Conservation (phyloP, 2,329 filamentous ascomycete species). For the Penicillium sp. region DNA sequence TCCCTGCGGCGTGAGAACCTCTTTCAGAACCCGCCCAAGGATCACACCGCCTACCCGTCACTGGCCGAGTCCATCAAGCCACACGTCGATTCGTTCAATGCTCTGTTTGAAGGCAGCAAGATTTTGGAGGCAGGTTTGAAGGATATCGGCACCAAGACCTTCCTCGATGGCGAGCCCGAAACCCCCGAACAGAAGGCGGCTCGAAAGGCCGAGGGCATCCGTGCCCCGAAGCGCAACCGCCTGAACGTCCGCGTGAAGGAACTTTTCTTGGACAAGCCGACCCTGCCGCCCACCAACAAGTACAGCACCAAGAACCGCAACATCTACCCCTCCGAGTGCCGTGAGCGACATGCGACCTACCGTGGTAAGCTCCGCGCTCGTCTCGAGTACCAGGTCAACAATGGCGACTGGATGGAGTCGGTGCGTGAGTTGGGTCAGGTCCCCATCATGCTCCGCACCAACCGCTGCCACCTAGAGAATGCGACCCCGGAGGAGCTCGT, state of each 20-base stretch:
- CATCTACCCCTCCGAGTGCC: constrained; percentile 85
- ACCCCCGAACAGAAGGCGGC: constrained; percentile 36
- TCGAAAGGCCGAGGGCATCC: constrained; percentile 51
- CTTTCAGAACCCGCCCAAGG: constrained; percentile 81
- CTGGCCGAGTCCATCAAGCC: constrained; percentile 82
- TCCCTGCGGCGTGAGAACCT: constrained; percentile 81
- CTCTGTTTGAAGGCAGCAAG: constrained; percentile 70
- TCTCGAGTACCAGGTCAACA: constrained; percentile 81
- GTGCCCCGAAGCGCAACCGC: constrained; percentile 61
- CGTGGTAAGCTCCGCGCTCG: constrained; percentile 77
- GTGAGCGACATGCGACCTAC: constrained; percentile 90
- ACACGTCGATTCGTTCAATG: constrained; percentile 94
- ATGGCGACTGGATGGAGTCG: constrained; percentile 76
- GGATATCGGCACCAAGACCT: constrained; percentile 87
- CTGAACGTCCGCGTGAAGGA: constrained; percentile 75
- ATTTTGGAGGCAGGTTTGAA: constrained; percentile 69
- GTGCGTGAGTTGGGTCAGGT: constrained; percentile 81
- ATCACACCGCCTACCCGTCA: constrained; percentile 81
- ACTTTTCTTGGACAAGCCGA: constrained; percentile 75
- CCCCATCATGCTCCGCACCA: constrained; percentile 93
- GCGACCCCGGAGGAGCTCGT: constrained; percentile 79
- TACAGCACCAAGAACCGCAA: constrained; percentile 72
- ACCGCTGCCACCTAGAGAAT: constrained; percentile 82
- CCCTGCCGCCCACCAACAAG: constrained; percentile 77
- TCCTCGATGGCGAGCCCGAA: constrained; percentile 69